A percentile compares a stretch with the other conserved stretches of the same genome.
phyloP scores from a whole-genome alignment of 768 basidiomycete genomes.

The Clavulina sp. region DNA sequence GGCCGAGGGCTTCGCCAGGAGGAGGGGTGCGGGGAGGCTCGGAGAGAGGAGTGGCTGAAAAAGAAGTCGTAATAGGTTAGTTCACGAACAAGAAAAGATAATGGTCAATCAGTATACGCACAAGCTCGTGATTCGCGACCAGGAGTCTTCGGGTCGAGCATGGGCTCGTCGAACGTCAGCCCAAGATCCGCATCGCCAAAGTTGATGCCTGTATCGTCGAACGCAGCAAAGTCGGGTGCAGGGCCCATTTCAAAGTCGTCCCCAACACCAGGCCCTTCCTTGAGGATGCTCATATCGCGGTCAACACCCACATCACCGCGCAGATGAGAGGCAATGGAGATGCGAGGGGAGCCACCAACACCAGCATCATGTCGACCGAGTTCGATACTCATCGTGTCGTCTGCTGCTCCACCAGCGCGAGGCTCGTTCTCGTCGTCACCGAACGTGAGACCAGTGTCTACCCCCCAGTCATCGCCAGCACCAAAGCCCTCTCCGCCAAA shows the following conservation, averaged over 20 bases:
- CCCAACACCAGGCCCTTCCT: background rate
- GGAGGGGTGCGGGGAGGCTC: conserved; percentile 67
- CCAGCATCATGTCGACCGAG: conserved; percentile 53
- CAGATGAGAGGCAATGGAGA: conserved; percentile 46
- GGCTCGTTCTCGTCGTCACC: conserved; percentile 18
- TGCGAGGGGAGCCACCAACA: conserved; percentile 25
- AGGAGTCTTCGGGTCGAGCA: conserved; percentile 15
- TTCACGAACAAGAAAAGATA: background rate
- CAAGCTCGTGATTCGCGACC: conserved; percentile 36
- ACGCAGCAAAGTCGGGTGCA: conserved; percentile 39
- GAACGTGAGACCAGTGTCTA: conserved; percentile 65
- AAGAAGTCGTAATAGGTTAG: background rate
- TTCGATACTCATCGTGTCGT: conserved; percentile 46
- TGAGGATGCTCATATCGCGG: conserved; percentile 41
- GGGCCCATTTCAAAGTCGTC: conserved; percentile 52
- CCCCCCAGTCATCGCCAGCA: conserved; percentile 50
- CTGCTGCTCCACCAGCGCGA: conserved; percentile 23
- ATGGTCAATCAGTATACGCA: conserved; percentile 32
- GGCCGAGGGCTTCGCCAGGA: conserved; percentile 27
- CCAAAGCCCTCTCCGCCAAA: conserved; percentile 74
- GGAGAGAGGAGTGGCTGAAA: conserved; percentile 54
- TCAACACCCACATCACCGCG: conserved; percentile 30
- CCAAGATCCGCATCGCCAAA: conserved; percentile 5
- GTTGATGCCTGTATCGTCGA: too few species aligned
- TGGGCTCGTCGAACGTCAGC: background rate